Percentiles rank a stretch among this genome's conserved stretches.
These are phyloP conservation scores for Suillus alpinus DNA, from an alignment of 768 basidiomycete genomes.

Conservation along the genomic window DNA sequence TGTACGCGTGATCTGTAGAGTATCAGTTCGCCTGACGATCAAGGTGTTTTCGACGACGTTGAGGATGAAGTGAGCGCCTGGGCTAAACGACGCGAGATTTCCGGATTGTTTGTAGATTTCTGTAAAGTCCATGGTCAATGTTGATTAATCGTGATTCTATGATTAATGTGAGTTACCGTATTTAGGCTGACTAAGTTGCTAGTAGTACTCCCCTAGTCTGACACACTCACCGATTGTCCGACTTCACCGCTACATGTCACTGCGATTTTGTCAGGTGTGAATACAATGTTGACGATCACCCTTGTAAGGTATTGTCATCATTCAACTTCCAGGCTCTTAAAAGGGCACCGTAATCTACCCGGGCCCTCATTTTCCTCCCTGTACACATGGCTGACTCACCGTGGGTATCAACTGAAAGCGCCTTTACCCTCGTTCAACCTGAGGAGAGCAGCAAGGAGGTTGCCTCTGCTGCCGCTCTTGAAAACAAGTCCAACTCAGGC, in stretches of 20 bases:
- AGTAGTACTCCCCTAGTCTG: background rate
- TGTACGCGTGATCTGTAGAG: slow-evolving; percentile 78
- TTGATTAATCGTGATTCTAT: too few relatives aligned
- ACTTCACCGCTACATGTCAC: background rate
- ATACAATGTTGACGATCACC: background rate
- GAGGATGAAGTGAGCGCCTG: slow-evolving; percentile 83
- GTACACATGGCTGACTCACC: background rate
- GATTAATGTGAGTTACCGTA: too few relatives aligned
- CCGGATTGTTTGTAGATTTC: slow-evolving; percentile 77
- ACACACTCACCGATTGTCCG: background rate
- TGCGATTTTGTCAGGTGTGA: background rate
- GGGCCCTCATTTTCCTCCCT: background rate
- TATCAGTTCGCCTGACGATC: slow-evolving; percentile 80
- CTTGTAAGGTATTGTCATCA: background rate
- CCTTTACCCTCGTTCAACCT: background rate
- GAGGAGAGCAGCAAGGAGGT: background rate
- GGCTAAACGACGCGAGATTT: slow-evolving; percentile 76
- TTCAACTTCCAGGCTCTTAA: background rate
- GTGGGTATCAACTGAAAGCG: background rate
- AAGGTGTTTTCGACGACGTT: slow-evolving; percentile 77
- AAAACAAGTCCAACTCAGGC: slow-evolving; percentile 11
- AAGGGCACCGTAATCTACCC: background rate
- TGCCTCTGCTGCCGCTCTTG: background rate
- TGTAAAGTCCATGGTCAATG: slow-evolving; percentile 76
- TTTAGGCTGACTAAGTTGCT: background rate